Conservation (phyloP, 345 rosid genomes). For the Sonneratia alba region DNA sequence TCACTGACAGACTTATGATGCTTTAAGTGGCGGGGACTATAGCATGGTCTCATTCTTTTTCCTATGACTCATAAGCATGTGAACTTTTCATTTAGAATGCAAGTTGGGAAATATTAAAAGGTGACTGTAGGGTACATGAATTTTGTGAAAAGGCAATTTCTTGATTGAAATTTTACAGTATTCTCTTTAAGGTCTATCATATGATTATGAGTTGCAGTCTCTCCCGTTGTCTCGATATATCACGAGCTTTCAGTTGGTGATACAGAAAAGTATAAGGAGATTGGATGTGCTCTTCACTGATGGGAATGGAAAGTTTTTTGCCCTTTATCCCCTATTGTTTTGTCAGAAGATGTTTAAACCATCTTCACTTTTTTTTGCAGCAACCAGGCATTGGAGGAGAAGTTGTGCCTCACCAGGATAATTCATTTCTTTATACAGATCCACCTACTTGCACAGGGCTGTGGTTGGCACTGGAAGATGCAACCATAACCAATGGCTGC, state of each 20-base stretch:
- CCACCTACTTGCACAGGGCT: conserved; percentile 86
- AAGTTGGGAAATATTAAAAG: background rate
- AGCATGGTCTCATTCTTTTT: background rate
- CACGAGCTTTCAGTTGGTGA: background rate
- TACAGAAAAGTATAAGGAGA: background rate
- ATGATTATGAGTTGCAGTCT: background rate
- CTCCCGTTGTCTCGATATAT: background rate
- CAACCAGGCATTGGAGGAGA: conserved; percentile 99
- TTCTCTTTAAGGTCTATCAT: background rate
- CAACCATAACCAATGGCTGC: conserved; percentile 74
- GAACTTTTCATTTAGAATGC: background rate
- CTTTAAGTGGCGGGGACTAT: too few relatives aligned
- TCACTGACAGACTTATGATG: too few relatives aligned
- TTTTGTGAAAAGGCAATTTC: background rate
- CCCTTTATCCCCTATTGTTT: background rate
- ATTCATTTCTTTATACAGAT: conserved; percentile 78
- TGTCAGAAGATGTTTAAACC: background rate
- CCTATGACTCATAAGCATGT: background rate
- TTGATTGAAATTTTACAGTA: background rate
- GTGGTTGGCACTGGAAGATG: conserved; percentile 95
- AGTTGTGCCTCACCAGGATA: conserved; percentile 94
- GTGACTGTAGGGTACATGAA: background rate
- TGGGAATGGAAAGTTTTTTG: background rate
- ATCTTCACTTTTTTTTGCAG: conserved; percentile 21
- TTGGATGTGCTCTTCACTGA: background rate